Percentiles rank a stretch among this genome's conserved stretches.
Conservation (phyloP, 2,329 filamentous ascomycete genomes). For the Coniochaeta sp. region DNA sequence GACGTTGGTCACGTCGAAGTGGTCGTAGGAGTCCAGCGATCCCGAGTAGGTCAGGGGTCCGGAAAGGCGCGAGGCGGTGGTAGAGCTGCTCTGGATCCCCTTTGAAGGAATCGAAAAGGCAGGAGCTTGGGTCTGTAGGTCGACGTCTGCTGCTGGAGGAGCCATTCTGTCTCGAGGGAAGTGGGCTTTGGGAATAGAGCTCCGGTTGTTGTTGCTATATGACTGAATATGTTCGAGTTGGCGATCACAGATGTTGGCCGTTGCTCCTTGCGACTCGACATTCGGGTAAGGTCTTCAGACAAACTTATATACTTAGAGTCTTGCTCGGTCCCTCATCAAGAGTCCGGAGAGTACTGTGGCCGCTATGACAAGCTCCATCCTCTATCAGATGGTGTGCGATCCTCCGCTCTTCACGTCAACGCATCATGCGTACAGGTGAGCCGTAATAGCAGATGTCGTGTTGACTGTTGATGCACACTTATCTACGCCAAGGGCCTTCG, state of each 20-base stretch:
- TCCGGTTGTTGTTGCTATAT: neutral
- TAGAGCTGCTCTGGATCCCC: slow-evolving; percentile 8
- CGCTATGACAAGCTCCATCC: neutral
- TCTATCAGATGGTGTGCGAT: neutral
- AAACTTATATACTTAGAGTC: neutral
- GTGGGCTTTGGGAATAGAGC: neutral
- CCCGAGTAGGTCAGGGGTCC: slow-evolving; percentile 18
- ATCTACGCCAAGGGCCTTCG: neutral
- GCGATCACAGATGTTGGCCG: neutral
- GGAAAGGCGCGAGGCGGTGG: slow-evolving; percentile 6
- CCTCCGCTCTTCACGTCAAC: neutral
- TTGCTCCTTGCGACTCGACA: neutral
- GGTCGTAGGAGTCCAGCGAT: slow-evolving; percentile 19
- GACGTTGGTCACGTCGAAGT: slow-evolving; percentile 26
- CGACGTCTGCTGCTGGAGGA: slow-evolving; percentile 19
- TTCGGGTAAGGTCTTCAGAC: neutral
- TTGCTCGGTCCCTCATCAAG: neutral
- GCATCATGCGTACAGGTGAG: neutral
- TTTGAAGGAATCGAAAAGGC: slow-evolving; percentile 9
- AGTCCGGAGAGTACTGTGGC: neutral
- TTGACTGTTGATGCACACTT: neutral
- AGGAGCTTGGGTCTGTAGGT: slow-evolving; percentile 9
- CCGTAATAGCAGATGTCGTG: neutral
- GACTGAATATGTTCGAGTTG: neutral
- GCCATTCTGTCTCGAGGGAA: slow-evolving; percentile 12